Conservation (phyloP, 306 rosid species). For the Vigna reflexopilosa region DNA sequence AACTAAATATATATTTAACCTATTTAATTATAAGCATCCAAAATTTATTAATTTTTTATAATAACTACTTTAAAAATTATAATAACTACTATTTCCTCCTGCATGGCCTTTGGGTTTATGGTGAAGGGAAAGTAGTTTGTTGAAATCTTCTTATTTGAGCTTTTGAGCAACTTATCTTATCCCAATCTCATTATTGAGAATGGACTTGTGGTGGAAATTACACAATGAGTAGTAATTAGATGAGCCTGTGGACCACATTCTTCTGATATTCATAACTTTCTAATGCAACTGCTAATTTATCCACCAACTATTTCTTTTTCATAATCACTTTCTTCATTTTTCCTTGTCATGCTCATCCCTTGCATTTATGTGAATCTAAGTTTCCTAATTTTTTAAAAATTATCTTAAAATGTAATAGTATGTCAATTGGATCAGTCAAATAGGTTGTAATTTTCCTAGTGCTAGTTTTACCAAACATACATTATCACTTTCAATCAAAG, state of each 20-base stretch:
- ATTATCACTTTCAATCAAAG: too few species aligned
- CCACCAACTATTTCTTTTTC: neutral
- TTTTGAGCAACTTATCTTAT: constrained; percentile 42
- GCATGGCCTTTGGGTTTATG: neutral
- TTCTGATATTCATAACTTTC: constrained; percentile 3
- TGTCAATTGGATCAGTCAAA: too few species aligned
- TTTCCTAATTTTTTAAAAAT: neutral
- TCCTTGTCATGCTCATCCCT: neutral
- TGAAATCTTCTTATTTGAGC: constrained; percentile 26
- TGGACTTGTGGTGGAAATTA: constrained; percentile 43
- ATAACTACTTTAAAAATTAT: too few species aligned
- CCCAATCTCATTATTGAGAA: constrained; percentile 38
- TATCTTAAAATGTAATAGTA: neutral
- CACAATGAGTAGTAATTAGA: constrained; percentile 44
- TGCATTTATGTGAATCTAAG: neutral
- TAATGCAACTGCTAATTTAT: constrained; percentile 9
- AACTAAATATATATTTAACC: too few species aligned
- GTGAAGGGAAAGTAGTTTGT: neutral
- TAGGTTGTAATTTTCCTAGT: too few species aligned
- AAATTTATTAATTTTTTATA: too few species aligned
- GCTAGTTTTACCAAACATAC: too few species aligned
- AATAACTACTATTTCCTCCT: neutral
- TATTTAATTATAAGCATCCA: too few species aligned
- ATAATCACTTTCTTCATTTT: constrained; percentile 16
- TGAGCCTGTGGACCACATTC: constrained; percentile 49